Percentiles rank a stretch among this genome's conserved stretches.
Evolutionary conservation across 768 basidiomycete species (phyloP).

Genomic region (Lactarius sp.): DNA sequence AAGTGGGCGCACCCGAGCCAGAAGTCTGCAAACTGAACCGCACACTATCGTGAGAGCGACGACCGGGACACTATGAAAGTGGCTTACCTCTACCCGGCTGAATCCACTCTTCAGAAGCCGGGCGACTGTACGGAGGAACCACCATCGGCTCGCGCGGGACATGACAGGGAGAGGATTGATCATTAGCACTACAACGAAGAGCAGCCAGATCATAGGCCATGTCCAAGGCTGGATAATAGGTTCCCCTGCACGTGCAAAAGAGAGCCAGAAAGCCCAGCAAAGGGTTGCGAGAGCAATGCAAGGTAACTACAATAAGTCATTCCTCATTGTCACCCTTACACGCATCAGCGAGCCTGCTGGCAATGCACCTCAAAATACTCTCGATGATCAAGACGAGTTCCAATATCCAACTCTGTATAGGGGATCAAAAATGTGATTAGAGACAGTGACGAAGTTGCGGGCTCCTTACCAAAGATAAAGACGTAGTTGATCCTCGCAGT

Average conservation of each 20-base stretch:
- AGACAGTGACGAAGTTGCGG: not conserved
- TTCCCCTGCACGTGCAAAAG: conserved; percentile 60
- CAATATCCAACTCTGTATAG: conserved; percentile 18
- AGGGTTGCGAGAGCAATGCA: conserved; percentile 71
- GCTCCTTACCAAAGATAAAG: conserved; percentile 78
- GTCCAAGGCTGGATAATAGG: conserved; percentile 54
- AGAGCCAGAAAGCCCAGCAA: conserved; percentile 79
- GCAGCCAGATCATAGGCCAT: conserved; percentile 84
- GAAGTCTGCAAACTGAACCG: conserved; percentile 70
- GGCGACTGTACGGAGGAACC: conserved; percentile 64
- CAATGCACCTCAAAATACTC: conserved; percentile 63
- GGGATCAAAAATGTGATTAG: not conserved
- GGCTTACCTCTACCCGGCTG: conserved; percentile 66
- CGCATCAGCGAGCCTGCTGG: not conserved
- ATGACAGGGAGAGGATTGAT: conserved; percentile 73
- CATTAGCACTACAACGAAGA: conserved; percentile 50
- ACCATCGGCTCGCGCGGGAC: conserved; percentile 64
- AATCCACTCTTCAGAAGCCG: conserved; percentile 66
- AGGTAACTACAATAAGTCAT: conserved; percentile 52
- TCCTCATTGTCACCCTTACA: not conserved
- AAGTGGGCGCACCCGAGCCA: conserved; percentile 69
- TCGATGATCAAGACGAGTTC: conserved; percentile 48
- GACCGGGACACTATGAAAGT: not conserved
- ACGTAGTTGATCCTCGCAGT: conserved; percentile 79
- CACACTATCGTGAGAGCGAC: not conserved